Conservation (phyloP, 2,329 filamentous ascomycete genomes). For the Penicillium capsulatum region DNA sequence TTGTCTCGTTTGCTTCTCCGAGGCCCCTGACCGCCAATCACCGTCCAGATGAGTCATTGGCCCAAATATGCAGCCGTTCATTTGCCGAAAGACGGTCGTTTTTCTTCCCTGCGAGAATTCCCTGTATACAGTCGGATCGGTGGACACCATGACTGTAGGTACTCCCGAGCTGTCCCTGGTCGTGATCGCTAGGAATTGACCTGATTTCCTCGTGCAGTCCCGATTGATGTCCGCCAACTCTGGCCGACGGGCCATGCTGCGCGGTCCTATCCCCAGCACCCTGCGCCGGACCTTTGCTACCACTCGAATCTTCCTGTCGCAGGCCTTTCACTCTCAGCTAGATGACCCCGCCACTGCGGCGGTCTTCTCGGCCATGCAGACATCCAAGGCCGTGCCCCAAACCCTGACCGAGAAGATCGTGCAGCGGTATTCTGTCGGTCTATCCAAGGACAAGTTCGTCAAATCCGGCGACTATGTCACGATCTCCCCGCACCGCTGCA, state of each 20-base stretch:
- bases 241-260: slow-evolving; percentile 20
- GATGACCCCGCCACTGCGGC: slow-evolving; percentile 61
- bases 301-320: slow-evolving; percentile 34
- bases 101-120: slow-evolving; percentile 5
- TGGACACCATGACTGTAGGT: slow-evolving; percentile 17
- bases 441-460: slow-evolving; percentile 70
- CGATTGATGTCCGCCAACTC: slow-evolving; percentile 15
- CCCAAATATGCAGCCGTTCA: slow-evolving; percentile 12
- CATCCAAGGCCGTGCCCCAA: slow-evolving; percentile 55
- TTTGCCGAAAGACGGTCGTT: slow-evolving; percentile 13
- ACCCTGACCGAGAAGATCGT: slow-evolving; percentile 92
- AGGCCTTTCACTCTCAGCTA: slow-evolving; percentile 62
- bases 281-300: slow-evolving; percentile 30
- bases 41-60: slow-evolving; percentile 13
- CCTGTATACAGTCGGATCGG: neutral
- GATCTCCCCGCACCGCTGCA: slow-evolving; percentile 65
- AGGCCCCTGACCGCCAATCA: slow-evolving; percentile 5
- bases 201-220: slow-evolving; percentile 9
- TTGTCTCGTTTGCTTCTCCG: slow-evolving; percentile 11
- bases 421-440: slow-evolving; percentile 71
- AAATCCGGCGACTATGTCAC: slow-evolving; percentile 79
- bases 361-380: slow-evolving; percentile 70
- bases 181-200: neutral
- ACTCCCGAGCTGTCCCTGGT: neutral
- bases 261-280: slow-evolving; percentile 15